phyloP scores from a whole-genome alignment of 192 early-diverging fungal species.

The Coemansia sp. region DNA sequence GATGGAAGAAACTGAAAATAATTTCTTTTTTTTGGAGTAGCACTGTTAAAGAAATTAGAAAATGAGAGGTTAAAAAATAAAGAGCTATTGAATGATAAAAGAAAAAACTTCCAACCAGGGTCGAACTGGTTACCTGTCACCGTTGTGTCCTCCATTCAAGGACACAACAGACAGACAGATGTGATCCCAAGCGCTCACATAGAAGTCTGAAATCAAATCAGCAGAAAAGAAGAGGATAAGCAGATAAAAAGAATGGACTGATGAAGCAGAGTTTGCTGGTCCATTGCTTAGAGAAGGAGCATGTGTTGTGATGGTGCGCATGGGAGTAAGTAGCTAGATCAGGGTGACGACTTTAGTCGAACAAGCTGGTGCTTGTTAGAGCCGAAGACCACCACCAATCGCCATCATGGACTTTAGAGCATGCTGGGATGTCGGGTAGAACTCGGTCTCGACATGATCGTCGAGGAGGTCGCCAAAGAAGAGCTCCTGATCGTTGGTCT shows the following conservation, averaged over 20 bases:
- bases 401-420: constrained; percentile 39
- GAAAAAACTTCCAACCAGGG: constrained; percentile 47
- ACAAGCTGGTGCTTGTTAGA: constrained; percentile 9
- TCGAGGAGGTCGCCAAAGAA: constrained; percentile 44
- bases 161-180: constrained; percentile 8
- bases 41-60: background rate
- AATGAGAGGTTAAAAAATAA: background rate
- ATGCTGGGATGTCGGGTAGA: constrained; percentile 37
- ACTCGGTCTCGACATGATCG: constrained; percentile 36
- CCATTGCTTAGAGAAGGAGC: background rate
- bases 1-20: no score
- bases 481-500: constrained; percentile 47
- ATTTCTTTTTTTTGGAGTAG: no score
- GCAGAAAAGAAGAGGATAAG: background rate
- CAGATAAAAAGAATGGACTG: background rate
- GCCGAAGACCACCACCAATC: constrained; percentile 24
- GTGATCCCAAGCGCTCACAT: constrained; percentile 57
- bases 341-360: background rate
- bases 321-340: constrained; percentile 1
- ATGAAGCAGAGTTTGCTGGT: no score
- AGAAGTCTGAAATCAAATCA: constrained; percentile 32
- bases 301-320: constrained; percentile 14
- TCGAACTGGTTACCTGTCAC: constrained; percentile 50
- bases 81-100: constrained; percentile 1
- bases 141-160: background rate